Base-by-base conservation (phyloP, 768 basidiomycete genomes). In the Pisolithus tinctorius region DNA sequence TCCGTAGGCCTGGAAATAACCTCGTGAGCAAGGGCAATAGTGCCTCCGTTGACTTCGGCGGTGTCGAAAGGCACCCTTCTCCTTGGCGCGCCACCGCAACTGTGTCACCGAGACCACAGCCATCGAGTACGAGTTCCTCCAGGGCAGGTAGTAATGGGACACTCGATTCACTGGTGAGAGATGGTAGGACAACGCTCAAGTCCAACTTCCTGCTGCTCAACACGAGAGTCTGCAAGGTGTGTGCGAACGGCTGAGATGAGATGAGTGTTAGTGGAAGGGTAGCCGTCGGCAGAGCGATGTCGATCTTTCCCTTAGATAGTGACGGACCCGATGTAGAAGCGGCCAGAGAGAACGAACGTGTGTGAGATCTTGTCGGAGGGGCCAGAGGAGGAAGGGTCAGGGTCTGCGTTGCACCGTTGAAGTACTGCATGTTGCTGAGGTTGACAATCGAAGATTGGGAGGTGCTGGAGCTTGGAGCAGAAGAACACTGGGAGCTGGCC, bases 81-180 rank as follows among this genome's bases (percentile, higher is more conserved):
- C 63, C 58, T 11, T 54, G 61, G 52, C 68, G 71, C 13, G 74
- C 63, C 13, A 84, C 74, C 1, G 77, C 52, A n/a, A 89, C 74
- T 2, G 63, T 58, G 59, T 90, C 85, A 14, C 73, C 61, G 6
- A 93, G 70, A 51, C 79, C 79, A 59, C 90, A 93, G 5, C 84
- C 85, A 60, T 87, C 85, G 38, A 92, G 64, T 56, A 73, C 72
- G 9, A 93, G 76, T 60, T 90, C 90, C 62, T 91, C 88, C 30
- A 93, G 68, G 31, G 65, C 68, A 0, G 87, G 87, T 29, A 93
- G 67, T 45, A 82, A 69, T 0, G 69, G 69, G n/a, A 49, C 66
- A 46, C 45, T 66, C 61, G n/a, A 51, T 13, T 61, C 63, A 6
- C 67, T 64, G 0, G 60, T 47, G 6, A 62, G 45, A 14, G 57